Conservation (phyloP, 306 rosid species). For the Aeschynomene evenia region DNA sequence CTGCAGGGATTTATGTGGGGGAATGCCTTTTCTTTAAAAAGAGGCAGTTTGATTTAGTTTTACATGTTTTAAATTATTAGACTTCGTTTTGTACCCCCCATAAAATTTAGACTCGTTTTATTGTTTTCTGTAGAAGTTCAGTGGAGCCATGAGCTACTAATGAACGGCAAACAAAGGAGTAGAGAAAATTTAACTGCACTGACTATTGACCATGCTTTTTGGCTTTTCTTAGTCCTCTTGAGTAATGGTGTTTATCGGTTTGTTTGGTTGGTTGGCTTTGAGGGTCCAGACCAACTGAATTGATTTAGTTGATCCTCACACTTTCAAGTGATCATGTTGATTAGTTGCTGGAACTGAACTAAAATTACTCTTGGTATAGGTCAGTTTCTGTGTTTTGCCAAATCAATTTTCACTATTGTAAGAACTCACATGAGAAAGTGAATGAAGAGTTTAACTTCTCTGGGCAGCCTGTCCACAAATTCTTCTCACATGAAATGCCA, state of each 20-base stretch:
- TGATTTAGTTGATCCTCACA: background rate
- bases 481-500: background rate
- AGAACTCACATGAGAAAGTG: background rate
- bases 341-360: conserved; percentile 7
- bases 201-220: background rate
- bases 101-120: conserved; percentile 1
- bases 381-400: background rate
- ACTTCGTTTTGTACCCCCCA: too few species aligned
- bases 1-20: background rate
- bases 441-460: background rate
- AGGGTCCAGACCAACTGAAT: conserved; percentile 1
- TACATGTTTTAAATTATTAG: conserved; percentile 13
- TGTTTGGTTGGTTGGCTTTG: conserved; percentile 8
- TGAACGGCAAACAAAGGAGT: background rate
- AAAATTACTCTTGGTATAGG: conserved; percentile 12
- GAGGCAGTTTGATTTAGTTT: conserved; percentile 19
- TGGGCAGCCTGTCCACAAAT: conserved; percentile 4
- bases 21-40: conserved; percentile 20
- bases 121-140: conserved; percentile 7
- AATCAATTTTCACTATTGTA: background rate
- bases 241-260: background rate
- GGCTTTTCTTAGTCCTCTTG: background rate
- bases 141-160: background rate
- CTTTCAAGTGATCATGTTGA: conserved; percentile 2
- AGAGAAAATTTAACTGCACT: background rate